phyloP scores from a whole-genome alignment of 2,329 filamentous ascomycete species.

The Xylaria sp. region DNA sequence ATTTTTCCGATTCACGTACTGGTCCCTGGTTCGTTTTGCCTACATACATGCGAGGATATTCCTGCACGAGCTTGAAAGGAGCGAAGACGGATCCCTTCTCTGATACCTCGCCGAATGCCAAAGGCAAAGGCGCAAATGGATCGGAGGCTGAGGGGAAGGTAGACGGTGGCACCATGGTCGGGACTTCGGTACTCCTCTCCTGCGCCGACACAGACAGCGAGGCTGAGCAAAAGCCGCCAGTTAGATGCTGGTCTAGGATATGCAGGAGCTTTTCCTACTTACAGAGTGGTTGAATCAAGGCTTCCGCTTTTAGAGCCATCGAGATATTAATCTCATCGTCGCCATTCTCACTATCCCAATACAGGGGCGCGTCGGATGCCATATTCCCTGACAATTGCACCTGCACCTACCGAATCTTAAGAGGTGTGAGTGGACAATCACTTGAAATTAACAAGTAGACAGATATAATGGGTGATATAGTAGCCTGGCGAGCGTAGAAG shows the following conservation, averaged over 20 bases:
- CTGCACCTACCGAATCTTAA: background rate
- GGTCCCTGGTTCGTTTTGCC: conserved; percentile 61
- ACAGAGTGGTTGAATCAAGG: background rate
- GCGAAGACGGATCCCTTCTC: conserved; percentile 52
- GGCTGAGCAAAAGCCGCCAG: conserved; percentile 6
- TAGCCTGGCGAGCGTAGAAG: background rate
- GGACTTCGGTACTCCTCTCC: background rate
- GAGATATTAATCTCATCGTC: conserved; percentile 28
- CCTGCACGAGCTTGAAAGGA: conserved; percentile 63
- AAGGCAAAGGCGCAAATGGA: conserved; percentile 25
- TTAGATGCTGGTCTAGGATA: background rate
- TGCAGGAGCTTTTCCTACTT: background rate
- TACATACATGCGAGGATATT: conserved; percentile 70
- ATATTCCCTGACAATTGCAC: background rate
- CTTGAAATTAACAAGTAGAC: background rate
- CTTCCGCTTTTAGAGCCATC: background rate
- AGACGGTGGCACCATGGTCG: background rate
- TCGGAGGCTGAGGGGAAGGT: background rate
- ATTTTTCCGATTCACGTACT: conserved; percentile 39
- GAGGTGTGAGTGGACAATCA: background rate
- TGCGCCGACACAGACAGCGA: background rate
- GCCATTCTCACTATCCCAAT: conserved; percentile 20
- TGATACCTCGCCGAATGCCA: conserved; percentile 46
- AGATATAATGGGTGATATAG: background rate
- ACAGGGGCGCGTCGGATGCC: conserved; percentile 6